phyloP scores from a whole-genome alignment of 768 basidiomycete genomes.

The Auriscalpium vulgare region DNA sequence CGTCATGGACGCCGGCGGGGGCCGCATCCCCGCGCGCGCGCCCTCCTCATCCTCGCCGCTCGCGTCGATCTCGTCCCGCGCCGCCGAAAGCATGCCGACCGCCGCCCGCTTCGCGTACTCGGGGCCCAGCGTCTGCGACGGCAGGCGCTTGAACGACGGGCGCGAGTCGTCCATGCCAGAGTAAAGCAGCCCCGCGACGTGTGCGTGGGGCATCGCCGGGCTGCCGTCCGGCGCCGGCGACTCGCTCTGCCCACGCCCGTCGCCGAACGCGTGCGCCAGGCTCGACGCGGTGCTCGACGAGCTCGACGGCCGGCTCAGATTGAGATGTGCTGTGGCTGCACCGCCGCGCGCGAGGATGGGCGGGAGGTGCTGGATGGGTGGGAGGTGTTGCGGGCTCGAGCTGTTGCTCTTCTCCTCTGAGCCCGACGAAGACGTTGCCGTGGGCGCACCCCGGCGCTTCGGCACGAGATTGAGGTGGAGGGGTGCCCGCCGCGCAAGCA shows the following conservation, averaged over 20 bases:
- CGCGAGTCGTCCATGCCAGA: slow-evolving; percentile 25
- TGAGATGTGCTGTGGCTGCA: slow-evolving; percentile 6
- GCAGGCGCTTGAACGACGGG: slow-evolving; percentile 66
- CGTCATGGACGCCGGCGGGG: not conserved
- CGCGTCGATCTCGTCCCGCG: not conserved
- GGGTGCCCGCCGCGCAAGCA: slow-evolving; percentile 59
- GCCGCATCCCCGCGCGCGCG: not conserved
- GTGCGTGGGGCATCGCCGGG: slow-evolving; percentile 15
- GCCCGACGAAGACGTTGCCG: slow-evolving; percentile 1
- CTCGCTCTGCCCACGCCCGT: slow-evolving; percentile 3
- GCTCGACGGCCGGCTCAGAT: slow-evolving; percentile 29
- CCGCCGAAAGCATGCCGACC: not conserved
- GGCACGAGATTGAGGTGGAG: slow-evolving; percentile 49
- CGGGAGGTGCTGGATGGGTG: not conserved
- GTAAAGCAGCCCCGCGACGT: slow-evolving; percentile 18
- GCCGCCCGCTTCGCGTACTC: slow-evolving; percentile 40
- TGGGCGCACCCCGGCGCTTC: slow-evolving; percentile 21
- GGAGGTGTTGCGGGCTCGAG: slow-evolving; percentile 12
- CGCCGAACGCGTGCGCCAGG: slow-evolving; percentile 34
- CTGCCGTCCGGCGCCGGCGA: slow-evolving; percentile 17
- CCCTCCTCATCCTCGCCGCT: not conserved
- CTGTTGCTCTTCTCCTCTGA: slow-evolving; percentile 13
- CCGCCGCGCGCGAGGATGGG: not conserved
- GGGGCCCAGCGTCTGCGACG: slow-evolving; percentile 67
- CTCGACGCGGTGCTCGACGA: slow-evolving; percentile 29